Conservation (phyloP, 2,329 filamentous ascomycete genomes). For the Xylariaceae sp. region DNA sequence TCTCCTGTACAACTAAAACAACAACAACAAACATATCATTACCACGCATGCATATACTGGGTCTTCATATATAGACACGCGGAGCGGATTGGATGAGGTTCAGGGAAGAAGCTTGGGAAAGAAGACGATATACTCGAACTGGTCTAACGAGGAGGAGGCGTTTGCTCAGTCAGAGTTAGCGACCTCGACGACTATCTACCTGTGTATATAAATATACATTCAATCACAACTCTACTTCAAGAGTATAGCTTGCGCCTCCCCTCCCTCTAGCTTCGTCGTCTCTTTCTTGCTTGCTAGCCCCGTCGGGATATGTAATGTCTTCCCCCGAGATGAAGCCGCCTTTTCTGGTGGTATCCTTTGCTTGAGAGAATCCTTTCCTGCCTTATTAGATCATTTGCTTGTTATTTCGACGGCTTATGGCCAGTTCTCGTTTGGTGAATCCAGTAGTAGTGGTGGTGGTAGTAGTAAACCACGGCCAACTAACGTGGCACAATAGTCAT, state of each 20-base stretch:
- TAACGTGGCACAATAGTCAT: too few species aligned
- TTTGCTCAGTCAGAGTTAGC: too few species aligned
- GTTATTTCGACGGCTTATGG: too few species aligned
- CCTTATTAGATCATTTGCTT: too few species aligned
- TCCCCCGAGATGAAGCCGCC: too few species aligned
- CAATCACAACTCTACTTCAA: slow-evolving; percentile 24
- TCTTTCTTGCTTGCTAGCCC: background rate
- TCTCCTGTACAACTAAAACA: background rate
- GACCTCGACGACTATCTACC: background rate
- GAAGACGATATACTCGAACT: too few species aligned
- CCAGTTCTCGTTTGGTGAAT: too few species aligned
- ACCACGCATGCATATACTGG: background rate
- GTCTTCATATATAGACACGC: background rate
- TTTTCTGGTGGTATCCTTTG: too few species aligned
- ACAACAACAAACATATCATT: background rate
- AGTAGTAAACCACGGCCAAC: too few species aligned
- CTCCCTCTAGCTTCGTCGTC: background rate
- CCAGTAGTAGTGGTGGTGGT: too few species aligned
- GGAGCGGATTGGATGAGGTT: background rate
- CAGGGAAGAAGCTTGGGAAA: background rate
- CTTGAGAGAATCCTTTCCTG: too few species aligned
- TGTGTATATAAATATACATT: slow-evolving; percentile 3
- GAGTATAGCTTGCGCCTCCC: slow-evolving; percentile 2
- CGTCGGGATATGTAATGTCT: background rate
- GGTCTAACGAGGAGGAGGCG: too few species aligned